Conservation (phyloP, 129 eudicot species). For the Deinandra increscens region DNA sequence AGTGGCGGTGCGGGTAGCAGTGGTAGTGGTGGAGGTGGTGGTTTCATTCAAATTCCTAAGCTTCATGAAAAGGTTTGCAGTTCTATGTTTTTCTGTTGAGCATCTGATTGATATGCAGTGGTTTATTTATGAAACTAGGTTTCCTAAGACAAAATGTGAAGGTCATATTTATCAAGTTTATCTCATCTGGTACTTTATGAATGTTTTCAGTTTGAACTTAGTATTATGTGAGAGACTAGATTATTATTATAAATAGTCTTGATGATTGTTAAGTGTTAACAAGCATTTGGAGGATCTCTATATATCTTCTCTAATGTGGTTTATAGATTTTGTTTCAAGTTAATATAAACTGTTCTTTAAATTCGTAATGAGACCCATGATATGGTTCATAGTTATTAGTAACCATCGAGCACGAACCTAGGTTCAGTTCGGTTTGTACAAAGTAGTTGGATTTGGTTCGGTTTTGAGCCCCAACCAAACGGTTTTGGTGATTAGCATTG, state of each 20-base stretch:
- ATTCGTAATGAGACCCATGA: neutral
- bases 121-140: neutral
- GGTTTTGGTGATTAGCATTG: too few relatives aligned
- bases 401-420: too few relatives aligned
- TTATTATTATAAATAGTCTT: neutral
- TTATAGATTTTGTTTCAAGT: neutral
- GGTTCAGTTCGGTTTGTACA: too few relatives aligned
- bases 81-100: constrained; percentile 87
- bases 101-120: neutral
- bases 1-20: constrained; percentile 51
- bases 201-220: neutral
- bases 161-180: too few relatives aligned
- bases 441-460: too few relatives aligned
- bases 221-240: neutral
- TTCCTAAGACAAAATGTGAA: neutral
- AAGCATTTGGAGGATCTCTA: too few relatives aligned
- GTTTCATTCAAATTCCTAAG: constrained; percentile 54
- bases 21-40: constrained; percentile 27
- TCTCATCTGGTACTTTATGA: too few relatives aligned
- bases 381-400: neutral
- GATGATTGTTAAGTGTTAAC: too few relatives aligned
- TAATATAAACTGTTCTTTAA: too few relatives aligned
- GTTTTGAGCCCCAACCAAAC: too few relatives aligned
- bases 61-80: constrained; percentile 51
- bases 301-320: neutral